These are phyloP conservation scores for Coleophoma crateriformis DNA, from an alignment of 2,329 filamentous ascomycete species.

Conservation along the genomic window DNA sequence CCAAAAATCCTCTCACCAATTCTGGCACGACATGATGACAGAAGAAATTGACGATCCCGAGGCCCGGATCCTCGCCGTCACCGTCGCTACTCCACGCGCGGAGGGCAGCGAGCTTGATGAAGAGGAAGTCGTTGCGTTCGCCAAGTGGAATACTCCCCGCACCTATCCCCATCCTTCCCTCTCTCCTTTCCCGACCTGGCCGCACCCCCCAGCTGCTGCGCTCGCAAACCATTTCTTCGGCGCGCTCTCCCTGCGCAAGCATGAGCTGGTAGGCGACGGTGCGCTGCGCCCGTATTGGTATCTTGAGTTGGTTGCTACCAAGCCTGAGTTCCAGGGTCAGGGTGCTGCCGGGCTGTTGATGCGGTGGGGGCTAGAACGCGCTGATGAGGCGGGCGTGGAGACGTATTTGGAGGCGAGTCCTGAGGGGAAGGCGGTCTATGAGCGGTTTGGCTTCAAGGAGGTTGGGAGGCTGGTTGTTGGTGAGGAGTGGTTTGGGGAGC, in stretches of 20 bases:
- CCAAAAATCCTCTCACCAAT: slow-evolving; percentile 18
- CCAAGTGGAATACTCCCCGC: slow-evolving; percentile 38
- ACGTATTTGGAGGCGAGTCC: slow-evolving; percentile 46
- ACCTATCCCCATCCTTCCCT: slow-evolving; percentile 13
- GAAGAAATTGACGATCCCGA: slow-evolving; percentile 35
- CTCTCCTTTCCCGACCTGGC: slow-evolving; percentile 30
- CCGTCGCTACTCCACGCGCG: slow-evolving; percentile 7
- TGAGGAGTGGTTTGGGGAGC: slow-evolving; percentile 21
- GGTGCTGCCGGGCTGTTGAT: slow-evolving; percentile 39
- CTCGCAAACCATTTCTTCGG: slow-evolving; percentile 36
- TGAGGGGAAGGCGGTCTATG: slow-evolving; percentile 40
- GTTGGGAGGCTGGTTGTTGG: slow-evolving; percentile 34
- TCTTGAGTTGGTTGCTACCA: slow-evolving; percentile 41
- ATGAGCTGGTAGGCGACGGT: slow-evolving; percentile 29
- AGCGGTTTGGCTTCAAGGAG: slow-evolving; percentile 39
- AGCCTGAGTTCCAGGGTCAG: slow-evolving; percentile 35
- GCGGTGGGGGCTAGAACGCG: slow-evolving; percentile 39
- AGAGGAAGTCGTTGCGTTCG: slow-evolving; percentile 35
- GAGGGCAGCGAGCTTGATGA: slow-evolving; percentile 21
- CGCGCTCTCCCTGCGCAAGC: slow-evolving; percentile 28
- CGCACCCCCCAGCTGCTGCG: slow-evolving; percentile 29
- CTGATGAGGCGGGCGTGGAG: slow-evolving; percentile 36
- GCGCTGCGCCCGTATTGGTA: slow-evolving; percentile 33
- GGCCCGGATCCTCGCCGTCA: slow-evolving; percentile 33
- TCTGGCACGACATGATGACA: slow-evolving; percentile 30